phyloP scores from a whole-genome alignment of 768 basidiomycete species.

The Strobilomyces echinocephalus region DNA sequence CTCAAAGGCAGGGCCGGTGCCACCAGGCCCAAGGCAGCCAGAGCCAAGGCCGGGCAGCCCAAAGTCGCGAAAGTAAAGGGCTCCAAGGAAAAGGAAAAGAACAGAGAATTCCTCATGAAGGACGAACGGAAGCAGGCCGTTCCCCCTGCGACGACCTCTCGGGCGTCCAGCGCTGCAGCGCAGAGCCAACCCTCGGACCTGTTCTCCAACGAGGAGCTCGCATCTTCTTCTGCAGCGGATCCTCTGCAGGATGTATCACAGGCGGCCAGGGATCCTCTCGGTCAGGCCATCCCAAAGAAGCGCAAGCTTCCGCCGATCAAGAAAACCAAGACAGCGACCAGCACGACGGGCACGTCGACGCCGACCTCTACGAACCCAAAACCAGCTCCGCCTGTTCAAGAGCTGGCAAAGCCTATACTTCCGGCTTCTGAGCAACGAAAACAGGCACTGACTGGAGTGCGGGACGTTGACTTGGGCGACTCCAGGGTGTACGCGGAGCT shows the following conservation, averaged over 20 bases:
- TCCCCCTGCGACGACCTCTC: constrained; percentile 14
- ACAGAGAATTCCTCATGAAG: constrained; percentile 36
- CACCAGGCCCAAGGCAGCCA: constrained; percentile 27
- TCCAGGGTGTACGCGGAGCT: constrained; percentile 57
- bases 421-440: constrained; percentile 32
- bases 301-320: constrained; percentile 65
- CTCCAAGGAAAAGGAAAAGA: constrained; percentile 28
- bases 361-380: constrained; percentile 26
- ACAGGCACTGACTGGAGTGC: constrained; percentile 41
- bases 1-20: constrained; percentile 19
- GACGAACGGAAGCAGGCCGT: constrained; percentile 37
- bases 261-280: constrained; percentile 16
- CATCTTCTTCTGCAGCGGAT: constrained; percentile 6
- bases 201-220: constrained; percentile 30
- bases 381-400: constrained; percentile 13
- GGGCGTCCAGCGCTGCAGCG: constrained; percentile 29
- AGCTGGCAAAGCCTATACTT: constrained; percentile 26
- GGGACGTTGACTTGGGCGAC: constrained; percentile 63
- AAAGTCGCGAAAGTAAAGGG: constrained; percentile 29
- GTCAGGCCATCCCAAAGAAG: constrained; percentile 44
- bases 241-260: constrained; percentile 10
- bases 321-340: constrained; percentile 47
- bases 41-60: constrained; percentile 12
- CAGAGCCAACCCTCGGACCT: constrained; percentile 29
- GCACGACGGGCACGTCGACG: constrained; percentile 20